Percentiles rank a stretch among this genome's conserved stretches.
phyloP scores from a whole-genome alignment of 805 yeast species.

The Ogataea methylovora region DNA sequence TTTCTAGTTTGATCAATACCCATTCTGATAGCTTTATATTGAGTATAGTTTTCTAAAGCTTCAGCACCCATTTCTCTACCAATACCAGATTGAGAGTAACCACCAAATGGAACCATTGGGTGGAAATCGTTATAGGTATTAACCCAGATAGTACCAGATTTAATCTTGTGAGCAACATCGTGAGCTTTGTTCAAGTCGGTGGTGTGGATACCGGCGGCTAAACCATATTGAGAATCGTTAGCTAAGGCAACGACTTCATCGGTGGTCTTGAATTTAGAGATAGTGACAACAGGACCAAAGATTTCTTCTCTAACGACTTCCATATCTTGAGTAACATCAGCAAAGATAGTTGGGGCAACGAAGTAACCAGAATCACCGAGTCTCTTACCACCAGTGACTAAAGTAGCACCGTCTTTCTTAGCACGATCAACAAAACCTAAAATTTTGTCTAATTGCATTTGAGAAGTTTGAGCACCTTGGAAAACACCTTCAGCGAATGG shows the following conservation, averaged over 20 bases:
- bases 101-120: slow-evolving; percentile 63
- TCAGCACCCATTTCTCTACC: slow-evolving; percentile 71
- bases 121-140: slow-evolving; percentile 69
- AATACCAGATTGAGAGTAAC: slow-evolving; percentile 59
- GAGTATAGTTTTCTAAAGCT: slow-evolving; percentile 59
- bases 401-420: slow-evolving; percentile 58
- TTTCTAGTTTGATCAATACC: slow-evolving; percentile 1
- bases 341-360: slow-evolving; percentile 77
- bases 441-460: slow-evolving; percentile 58
- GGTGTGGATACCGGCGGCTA: slow-evolving; percentile 86
- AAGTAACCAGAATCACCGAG: slow-evolving; percentile 64
- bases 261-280: slow-evolving; percentile 60
- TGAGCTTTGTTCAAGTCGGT: slow-evolving; percentile 57
- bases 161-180: slow-evolving; percentile 56
- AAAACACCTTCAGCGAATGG: slow-evolving; percentile 65
- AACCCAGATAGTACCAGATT: slow-evolving; percentile 80
- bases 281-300: slow-evolving; percentile 83
- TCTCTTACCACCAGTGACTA: slow-evolving; percentile 79
- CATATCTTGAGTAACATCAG: slow-evolving; percentile 70
- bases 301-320: slow-evolving; percentile 81
- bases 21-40: slow-evolving; percentile 55
- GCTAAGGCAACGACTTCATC: slow-evolving; percentile 72
- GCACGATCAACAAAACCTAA: slow-evolving; percentile 58
- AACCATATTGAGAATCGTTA: slow-evolving; percentile 73
- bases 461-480: slow-evolving; percentile 74